Evolutionary conservation across 768 basidiomycete species (phyloP), one percentile per base, ranked within the genome.

Genomic region (Trametes cinnabarina): DNA sequence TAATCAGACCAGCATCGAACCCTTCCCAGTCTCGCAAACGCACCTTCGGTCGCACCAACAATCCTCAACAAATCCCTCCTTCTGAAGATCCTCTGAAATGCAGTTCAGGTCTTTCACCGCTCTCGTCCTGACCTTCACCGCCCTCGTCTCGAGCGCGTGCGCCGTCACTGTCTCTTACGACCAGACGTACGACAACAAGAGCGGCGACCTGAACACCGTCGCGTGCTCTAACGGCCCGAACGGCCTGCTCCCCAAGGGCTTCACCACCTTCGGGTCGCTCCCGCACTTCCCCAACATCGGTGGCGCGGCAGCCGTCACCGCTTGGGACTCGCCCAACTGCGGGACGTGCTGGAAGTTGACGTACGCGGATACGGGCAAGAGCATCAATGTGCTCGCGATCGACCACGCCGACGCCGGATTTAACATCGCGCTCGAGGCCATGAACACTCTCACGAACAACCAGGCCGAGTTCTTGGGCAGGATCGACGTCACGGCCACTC

Each of bases 391-490:
- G 30, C 66, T 68, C 25, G 72, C 67, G n/a, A 53, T 75, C 54
- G 73, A 74, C 61, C 65, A 65, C 55, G 60, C 70, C 34, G 66
- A 48, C 25, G 62, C 58, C 25, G 72, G 73, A 14, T 73, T 74
- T 67, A 73, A 73, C 60, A 66, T 76, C 40, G 67, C 74, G 30
- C 57, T 66, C 34, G 67, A 63, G 63, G 72, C 73, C 51, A 69
- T 76, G 73, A 66, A 76, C 52, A 50, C 34, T 11, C 65, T 75
- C 55, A 75, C 74, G 51, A 70, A 72, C 47, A 74, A 72, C 34
- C 70, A 79, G 62, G 85, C 79, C 0, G 73, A 68, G 40, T 65
- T 74, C 34, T 65, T 81, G 23, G 86, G 86, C 10, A 70, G 78
- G 23, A 74, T 86, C 19, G 44, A 73, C 14, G 82, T 82, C 12